phyloP scores from a whole-genome alignment of 768 basidiomycete genomes.

The Leccinellum albellum region DNA sequence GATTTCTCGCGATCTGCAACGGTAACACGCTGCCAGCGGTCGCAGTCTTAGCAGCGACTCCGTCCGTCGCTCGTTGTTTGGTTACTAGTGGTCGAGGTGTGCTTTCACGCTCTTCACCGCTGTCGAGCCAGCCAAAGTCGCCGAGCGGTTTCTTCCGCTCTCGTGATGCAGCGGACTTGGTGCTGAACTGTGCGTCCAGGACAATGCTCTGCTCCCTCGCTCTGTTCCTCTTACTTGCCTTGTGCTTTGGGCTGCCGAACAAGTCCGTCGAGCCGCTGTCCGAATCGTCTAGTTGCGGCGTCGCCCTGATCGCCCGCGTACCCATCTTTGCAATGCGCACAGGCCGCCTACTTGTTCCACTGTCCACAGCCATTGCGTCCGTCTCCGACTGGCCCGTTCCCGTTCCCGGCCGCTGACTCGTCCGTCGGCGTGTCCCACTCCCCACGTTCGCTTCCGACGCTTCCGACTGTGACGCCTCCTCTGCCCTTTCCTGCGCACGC shows the following conservation, averaged over 20 bases:
- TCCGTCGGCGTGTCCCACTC: neutral
- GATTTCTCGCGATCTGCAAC: conserved; percentile 18
- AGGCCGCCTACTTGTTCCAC: conserved; percentile 9
- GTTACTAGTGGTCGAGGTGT: conserved; percentile 23
- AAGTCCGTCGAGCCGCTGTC: neutral
- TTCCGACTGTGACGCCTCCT: neutral
- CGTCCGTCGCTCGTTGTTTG: neutral
- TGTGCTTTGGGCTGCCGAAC: neutral
- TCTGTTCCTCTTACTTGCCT: neutral
- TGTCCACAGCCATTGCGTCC: conserved; percentile 30
- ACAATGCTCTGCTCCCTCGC: neutral
- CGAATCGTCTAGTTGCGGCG: neutral
- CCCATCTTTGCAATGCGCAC: conserved; percentile 3
- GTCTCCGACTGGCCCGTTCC: conserved; percentile 16
- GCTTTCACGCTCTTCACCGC: conserved; percentile 13
- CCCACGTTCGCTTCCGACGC: conserved; percentile 4
- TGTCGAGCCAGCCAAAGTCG: neutral
- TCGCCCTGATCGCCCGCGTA: neutral
- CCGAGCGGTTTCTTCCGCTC: conserved; percentile 1
- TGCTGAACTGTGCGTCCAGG: neutral
- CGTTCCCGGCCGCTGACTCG: neutral
- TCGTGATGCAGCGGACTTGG: neutral
- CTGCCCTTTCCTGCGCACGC: neutral
- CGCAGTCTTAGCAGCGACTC: neutral
- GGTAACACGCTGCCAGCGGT: conserved; percentile 4